A percentile compares a stretch with the other conserved stretches of the same genome.
Conservation (phyloP, 2,329 filamentous ascomycete species). For the Colletotrichum musicola region DNA sequence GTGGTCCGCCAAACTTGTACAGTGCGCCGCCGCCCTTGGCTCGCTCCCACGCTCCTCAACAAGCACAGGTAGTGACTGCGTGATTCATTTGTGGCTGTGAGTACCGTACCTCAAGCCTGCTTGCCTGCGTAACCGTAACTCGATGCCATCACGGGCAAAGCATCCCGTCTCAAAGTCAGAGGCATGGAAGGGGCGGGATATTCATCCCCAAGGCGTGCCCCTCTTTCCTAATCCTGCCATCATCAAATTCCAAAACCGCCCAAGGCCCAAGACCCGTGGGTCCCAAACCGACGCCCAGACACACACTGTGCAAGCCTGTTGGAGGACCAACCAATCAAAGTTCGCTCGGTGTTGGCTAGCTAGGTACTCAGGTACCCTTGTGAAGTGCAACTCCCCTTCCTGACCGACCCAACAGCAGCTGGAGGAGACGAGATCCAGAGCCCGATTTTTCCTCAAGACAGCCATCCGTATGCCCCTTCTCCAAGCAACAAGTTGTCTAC, state of each 20-base stretch:
- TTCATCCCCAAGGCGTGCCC: slow-evolving; percentile 19
- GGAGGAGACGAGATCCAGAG: not conserved
- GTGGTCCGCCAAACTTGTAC: slow-evolving; percentile 2
- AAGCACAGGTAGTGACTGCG: too few relatives aligned
- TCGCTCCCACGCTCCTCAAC: too few relatives aligned
- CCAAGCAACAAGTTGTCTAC: too few relatives aligned
- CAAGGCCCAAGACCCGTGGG: slow-evolving; percentile 1
- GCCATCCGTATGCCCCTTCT: too few relatives aligned
- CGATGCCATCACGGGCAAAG: slow-evolving; percentile 9
- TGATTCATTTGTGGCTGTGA: too few relatives aligned
- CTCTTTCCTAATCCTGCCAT: slow-evolving; percentile 38
- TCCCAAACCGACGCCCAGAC: slow-evolving; percentile 18
- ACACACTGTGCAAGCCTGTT: slow-evolving; percentile 34
- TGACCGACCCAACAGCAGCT: not conserved
- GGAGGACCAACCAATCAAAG: slow-evolving; percentile 16
- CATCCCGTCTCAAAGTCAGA: not conserved
- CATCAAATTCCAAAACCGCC: slow-evolving; percentile 22
- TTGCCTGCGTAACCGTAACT: too few relatives aligned
- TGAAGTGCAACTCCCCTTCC: slow-evolving; percentile 22
- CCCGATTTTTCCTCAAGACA: not conserved
- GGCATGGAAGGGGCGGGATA: not conserved
- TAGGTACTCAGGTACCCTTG: slow-evolving; percentile 4
- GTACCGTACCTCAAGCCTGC: too few relatives aligned
- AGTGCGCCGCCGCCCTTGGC: not conserved
- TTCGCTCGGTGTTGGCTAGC: not conserved